Evolutionary conservation across 768 basidiomycete species (phyloP).

Genomic region (Suillus subluteus): DNA sequence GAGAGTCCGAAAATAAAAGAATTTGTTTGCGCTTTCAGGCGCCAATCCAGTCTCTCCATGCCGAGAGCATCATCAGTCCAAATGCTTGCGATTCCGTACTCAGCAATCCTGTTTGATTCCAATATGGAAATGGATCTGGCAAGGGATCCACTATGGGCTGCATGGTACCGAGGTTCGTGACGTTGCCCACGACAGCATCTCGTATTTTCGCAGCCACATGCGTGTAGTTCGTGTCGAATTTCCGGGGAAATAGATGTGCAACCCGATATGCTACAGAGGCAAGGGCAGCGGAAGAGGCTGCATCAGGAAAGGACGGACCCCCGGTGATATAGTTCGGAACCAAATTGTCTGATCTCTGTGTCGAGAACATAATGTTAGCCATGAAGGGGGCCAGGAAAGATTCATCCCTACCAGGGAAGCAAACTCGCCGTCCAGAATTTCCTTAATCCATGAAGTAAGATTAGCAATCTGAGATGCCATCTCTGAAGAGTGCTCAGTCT

Average conservation of each 20-base stretch:
- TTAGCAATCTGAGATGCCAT: conserved; percentile 36
- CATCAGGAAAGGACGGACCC: conserved; percentile 36
- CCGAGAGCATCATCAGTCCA: conserved; percentile 24
- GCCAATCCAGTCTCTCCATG: conserved; percentile 22
- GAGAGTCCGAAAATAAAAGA: background rate
- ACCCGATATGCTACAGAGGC: conserved; percentile 30
- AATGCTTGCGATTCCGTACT: conserved; percentile 26
- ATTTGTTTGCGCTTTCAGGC: background rate
- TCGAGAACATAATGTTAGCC: background rate
- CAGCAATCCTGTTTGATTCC: conserved; percentile 24
- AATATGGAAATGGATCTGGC: conserved; percentile 18
- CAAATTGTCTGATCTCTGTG: conserved; percentile 36
- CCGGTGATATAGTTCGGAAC: conserved; percentile 41
- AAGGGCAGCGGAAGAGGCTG: conserved; percentile 35
- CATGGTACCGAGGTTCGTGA: conserved; percentile 40
- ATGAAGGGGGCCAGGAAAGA: background rate
- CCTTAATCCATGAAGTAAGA: conserved; percentile 37
- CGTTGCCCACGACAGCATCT: conserved; percentile 32
- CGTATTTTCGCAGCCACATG: conserved; percentile 34
- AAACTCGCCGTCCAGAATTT: conserved; percentile 54
- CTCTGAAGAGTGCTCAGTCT: conserved; percentile 26
- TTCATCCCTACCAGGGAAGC: conserved; percentile 37
- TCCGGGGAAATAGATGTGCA: conserved; percentile 32
- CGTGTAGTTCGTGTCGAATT: conserved; percentile 36
- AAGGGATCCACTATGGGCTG: conserved; percentile 42